A percentile compares a stretch with the other conserved stretches of the same genome.
phyloP scores from a whole-genome alignment of 2,329 filamentous ascomycete species.

The Trichoderma sp. region DNA sequence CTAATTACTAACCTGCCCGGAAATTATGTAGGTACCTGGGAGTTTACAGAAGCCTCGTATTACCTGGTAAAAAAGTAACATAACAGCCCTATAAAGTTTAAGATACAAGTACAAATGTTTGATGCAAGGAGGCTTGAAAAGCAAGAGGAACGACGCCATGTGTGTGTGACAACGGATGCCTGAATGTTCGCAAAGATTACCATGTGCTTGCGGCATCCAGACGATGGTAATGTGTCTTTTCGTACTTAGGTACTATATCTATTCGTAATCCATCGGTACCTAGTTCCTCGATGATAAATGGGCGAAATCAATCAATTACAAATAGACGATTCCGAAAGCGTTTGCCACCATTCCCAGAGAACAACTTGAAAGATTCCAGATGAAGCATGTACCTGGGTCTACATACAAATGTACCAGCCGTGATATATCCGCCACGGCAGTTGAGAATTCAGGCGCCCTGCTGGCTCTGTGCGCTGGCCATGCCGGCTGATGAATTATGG shows the following conservation, averaged over 20 bases:
- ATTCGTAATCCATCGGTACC: neutral
- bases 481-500: neutral
- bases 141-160: neutral
- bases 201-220: neutral
- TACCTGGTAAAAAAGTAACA: neutral
- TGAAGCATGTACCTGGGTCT: neutral
- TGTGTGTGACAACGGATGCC: neutral
- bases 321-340: neutral
- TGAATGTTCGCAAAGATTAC: neutral
- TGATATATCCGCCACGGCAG: neutral
- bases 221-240: too few species aligned
- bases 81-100: neutral
- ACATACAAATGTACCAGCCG: neutral
- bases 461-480: constrained; percentile 5
- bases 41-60: neutral
- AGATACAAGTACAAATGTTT: neutral
- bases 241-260: neutral
- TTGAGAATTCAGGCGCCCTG: neutral
- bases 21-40: neutral
- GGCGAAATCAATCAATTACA: neutral
- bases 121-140: neutral
- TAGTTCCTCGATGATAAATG: neutral
- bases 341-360: neutral
- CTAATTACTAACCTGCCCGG: too few species aligned
- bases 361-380: neutral